Base-by-base conservation (phyloP, 805 yeast genomes). In the Wickerhamomyces xylosicus region DNA sequence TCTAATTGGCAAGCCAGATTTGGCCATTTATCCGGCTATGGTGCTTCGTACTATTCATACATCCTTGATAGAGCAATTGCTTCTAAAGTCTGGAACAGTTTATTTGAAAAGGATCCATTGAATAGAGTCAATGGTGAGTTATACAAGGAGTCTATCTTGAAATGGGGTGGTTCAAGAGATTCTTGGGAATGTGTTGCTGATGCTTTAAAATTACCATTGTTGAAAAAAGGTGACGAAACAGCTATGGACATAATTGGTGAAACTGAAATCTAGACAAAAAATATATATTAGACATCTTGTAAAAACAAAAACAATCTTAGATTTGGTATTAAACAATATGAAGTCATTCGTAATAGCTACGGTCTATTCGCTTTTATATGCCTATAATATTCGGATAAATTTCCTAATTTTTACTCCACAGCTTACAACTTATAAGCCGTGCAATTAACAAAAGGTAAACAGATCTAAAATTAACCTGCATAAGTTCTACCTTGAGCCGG, bases 1-100 rank as follows among this genome's bases (percentile, higher is more conserved):
- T 79, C 95, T 2, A 79, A 79, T 19, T 89, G 97, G 95, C 94
- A 85, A 41, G 97, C 95, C 1, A 85, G 80, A 54, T 89, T 92
- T 60, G 95, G 96, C 2, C 98, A 92, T 54, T 62, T 92, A 32
- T 84, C 82, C 48, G 86, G 95, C 0, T 92, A 92, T 54, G 97
- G 97, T 1, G 85, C 97, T 0, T 84, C 89, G 1, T 92, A 92
- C 55, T 92, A 92, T 61, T 83, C 95, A 22, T 92, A 92, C 56
- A 59, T 92, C 37, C 71, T 92, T 40, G 98, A 92, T 60, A 64
- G 97, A 31, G 96, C 95, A 6, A 84, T 92, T 46, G 97, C 97
- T 0, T 75, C 86, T 19, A 78, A 77, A 52, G 72, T 90, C 2
- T 92, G 95, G 89, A 67, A 71, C 10, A 77, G 73, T 35, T 62